Evolutionary conservation across 768 basidiomycete species (phyloP).

Genomic region (Phaffia tasmanica): DNA sequence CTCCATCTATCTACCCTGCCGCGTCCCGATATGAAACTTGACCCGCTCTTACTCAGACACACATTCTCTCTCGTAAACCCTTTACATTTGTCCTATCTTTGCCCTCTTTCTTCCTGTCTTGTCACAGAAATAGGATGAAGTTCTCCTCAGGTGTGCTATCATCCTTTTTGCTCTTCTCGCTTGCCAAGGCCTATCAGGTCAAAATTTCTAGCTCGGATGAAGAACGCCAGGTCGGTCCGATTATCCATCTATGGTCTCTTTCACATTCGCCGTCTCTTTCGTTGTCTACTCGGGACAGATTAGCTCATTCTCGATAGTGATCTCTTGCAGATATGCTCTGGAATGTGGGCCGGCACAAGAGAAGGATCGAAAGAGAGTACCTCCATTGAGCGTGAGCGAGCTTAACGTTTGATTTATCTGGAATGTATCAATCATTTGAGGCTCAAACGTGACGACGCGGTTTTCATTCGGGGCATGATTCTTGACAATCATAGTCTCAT

Average conservation of each 20-base stretch:
- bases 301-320: neutral
- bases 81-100: no score
- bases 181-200: neutral
- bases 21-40: no score
- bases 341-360: conserved; percentile 5
- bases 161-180: neutral
- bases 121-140: no score
- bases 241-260: no score
- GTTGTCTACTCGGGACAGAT: neutral
- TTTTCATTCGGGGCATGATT: neutral
- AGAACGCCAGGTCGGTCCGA: neutral
- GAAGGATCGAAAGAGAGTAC: neutral
- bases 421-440: neutral
- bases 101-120: no score
- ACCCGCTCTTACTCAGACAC: no score
- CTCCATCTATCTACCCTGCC: no score
- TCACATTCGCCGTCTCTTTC: neutral
- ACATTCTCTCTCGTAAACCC: no score
- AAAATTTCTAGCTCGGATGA: conserved; percentile 6
- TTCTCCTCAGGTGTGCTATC: no score
- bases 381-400: neutral
- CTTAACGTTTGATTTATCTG: neutral
- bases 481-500: conserved; percentile 35
- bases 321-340: neutral
- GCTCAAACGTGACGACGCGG: neutral